phyloP scores from a whole-genome alignment of 495 filamentous ascomycete species.

The Talaromyces proteolyticus region DNA sequence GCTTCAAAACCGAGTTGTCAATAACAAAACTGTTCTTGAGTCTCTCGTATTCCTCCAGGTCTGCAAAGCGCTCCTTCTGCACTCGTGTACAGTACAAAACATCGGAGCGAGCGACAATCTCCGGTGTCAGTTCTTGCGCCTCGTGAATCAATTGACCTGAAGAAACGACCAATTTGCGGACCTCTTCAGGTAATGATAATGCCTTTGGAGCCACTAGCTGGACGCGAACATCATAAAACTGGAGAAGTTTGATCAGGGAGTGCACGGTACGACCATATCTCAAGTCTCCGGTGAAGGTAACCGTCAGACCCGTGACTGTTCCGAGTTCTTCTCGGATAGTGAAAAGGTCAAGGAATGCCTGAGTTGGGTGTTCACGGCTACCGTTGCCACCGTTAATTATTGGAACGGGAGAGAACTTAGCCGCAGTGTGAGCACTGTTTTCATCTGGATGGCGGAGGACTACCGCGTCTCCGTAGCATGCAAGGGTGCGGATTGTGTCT shows the following conservation, averaged over 20 bases:
- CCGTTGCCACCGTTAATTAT: constrained; percentile 98
- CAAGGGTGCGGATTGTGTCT: constrained; percentile 89
- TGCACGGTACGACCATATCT: constrained; percentile 92
- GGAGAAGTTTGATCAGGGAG: constrained; percentile 85
- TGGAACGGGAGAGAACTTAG: constrained; percentile 79
- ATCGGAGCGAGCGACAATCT: constrained; percentile 76
- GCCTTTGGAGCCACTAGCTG: constrained; percentile 82
- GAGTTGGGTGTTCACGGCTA: constrained; percentile 90
- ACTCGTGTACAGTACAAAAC: constrained; percentile 95
- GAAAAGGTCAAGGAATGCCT: constrained; percentile 97
- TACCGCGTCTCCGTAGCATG: constrained; percentile 88
- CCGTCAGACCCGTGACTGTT: constrained; percentile 86
- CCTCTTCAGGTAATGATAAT: constrained; percentile 68
- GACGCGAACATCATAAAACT: constrained; percentile 88
- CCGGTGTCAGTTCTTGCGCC: constrained; percentile 70
- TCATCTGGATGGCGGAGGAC: constrained; percentile 89
- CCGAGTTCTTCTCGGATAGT: constrained; percentile 97
- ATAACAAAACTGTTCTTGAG: constrained; percentile 85
- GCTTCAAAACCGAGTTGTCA: constrained; percentile 83
- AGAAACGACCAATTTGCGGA: constrained; percentile 62
- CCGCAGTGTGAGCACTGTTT: constrained; percentile 68
- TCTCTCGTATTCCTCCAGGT: constrained; percentile 70
- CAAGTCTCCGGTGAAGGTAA: constrained; percentile 93
- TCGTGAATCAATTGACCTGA: constrained; percentile 72
- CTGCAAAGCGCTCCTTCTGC: constrained; percentile 89